A percentile compares a stretch with the other conserved stretches of the same genome.
Evolutionary conservation across 176 grass and related monocot genomes (phyloP).

Genomic region (Cenchrus purpureus): DNA sequence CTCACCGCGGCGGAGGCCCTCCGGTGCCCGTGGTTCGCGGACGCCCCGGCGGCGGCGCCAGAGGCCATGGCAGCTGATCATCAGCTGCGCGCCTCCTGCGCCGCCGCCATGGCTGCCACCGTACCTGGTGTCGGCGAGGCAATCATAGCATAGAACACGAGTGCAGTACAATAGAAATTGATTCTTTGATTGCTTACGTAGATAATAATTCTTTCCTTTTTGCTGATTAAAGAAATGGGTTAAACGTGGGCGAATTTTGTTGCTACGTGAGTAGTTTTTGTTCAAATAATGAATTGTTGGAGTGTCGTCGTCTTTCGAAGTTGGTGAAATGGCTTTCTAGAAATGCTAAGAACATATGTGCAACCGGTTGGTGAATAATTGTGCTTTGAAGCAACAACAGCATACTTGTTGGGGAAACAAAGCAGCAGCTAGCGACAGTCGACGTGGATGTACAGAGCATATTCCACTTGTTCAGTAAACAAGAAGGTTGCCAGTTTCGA

Average conservation of each 20-base stretch:
- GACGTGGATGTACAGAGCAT: background rate
- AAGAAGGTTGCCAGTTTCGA: background rate
- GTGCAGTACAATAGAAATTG: background rate
- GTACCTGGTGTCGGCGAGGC: background rate
- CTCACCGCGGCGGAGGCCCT: constrained; percentile 15
- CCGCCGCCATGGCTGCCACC: background rate
- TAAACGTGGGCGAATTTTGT: background rate
- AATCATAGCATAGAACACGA: constrained; percentile 1
- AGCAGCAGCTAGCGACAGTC: background rate
- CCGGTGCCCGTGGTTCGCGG: constrained; percentile 17
- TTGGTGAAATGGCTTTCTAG: background rate
- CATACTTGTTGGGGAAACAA: background rate
- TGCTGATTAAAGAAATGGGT: background rate
- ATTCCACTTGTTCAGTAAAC: background rate
- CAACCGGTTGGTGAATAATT: background rate
- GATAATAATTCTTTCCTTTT: background rate
- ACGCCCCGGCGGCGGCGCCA: background rate
- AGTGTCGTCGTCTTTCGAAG: background rate
- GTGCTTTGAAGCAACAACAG: background rate
- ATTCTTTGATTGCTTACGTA: constrained; percentile 17
- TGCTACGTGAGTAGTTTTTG: background rate
- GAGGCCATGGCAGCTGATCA: background rate
- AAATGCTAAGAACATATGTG: background rate
- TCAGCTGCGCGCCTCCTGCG: background rate
- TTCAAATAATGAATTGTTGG: background rate